Evolutionary conservation across 257 asterid genomes (phyloP).

Genomic region (Solanum pennellii): DNA sequence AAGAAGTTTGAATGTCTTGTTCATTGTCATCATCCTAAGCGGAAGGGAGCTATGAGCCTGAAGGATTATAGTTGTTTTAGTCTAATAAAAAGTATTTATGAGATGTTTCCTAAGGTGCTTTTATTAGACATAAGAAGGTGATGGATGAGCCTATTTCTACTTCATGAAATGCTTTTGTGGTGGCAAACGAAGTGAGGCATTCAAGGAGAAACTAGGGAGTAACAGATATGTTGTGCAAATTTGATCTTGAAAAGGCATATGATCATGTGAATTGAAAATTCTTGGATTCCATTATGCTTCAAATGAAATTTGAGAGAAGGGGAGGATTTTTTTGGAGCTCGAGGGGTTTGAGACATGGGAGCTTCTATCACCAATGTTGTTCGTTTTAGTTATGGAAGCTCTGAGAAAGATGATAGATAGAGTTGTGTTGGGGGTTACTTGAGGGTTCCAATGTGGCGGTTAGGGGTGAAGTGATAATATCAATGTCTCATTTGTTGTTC

Average conservation of each 20-base stretch:
- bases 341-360: neutral
- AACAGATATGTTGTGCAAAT: neutral
- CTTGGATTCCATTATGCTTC: neutral
- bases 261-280: neutral
- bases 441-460: too few relatives aligned
- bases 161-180: neutral
- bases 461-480: neutral
- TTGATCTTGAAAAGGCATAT: neutral
- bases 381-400: neutral
- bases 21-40: neutral
- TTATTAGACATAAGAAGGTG: neutral
- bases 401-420: neutral
- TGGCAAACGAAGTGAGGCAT: neutral
- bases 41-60: neutral
- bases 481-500: neutral
- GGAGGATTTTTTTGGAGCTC: neutral
- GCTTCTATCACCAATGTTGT: neutral
- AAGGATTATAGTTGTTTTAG: neutral
- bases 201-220: neutral
- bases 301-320: neutral
- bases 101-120: neutral
- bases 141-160: neutral
- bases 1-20: neutral
- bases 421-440: neutral
- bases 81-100: neutral